A percentile compares a stretch with the other conserved stretches of the same genome.
These are phyloP conservation scores for Cyberlindnera mrakii DNA, from an alignment of 805 yeast genomes.

Conservation along the genomic window DNA sequence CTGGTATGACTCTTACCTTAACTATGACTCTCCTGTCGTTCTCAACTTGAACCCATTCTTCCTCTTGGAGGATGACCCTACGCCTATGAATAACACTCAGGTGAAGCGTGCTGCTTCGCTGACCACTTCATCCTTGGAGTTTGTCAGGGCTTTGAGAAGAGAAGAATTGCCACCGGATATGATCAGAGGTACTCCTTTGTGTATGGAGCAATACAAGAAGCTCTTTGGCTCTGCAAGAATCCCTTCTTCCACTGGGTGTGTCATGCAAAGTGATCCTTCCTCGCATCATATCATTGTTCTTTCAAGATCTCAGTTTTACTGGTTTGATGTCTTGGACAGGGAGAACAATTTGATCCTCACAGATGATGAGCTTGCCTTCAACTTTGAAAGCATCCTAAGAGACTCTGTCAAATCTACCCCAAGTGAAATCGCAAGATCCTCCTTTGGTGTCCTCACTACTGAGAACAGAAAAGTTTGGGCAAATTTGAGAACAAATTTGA, in stretches of 20 bases:
- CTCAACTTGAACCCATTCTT: conserved; percentile 87
- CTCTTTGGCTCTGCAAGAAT: conserved; percentile 84
- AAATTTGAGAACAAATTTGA: conserved; percentile 49
- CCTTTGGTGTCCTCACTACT: conserved; percentile 86
- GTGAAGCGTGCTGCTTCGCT: conserved; percentile 77
- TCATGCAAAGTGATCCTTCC: conserved; percentile 71
- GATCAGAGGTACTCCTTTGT: conserved; percentile 60
- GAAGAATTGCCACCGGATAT: conserved; percentile 69
- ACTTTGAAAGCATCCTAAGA: conserved; percentile 66
- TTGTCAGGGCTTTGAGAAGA: conserved; percentile 71
- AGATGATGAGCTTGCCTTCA: conserved; percentile 69
- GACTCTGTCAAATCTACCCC: conserved; percentile 52
- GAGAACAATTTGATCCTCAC: conserved; percentile 65
- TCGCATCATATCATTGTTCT: conserved; percentile 79
- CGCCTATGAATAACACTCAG: conserved; percentile 43
- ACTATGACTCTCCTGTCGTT: conserved; percentile 88
- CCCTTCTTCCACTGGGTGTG: conserved; percentile 77
- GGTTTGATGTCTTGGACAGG: conserved; percentile 87
- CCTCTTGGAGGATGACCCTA: conserved; percentile 86
- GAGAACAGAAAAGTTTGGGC: conserved; percentile 91
- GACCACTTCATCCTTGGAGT: conserved; percentile 70
- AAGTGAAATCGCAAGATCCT: conserved; percentile 69
- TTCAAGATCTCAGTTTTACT: conserved; percentile 83
- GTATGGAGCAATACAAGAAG: conserved; percentile 89
- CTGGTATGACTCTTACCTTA: conserved; percentile 88